Percentiles rank a stretch among this genome's conserved stretches.
Evolutionary conservation across 805 yeast species (phyloP).

Genomic region (Scheffersomyces ergatensis): DNA sequence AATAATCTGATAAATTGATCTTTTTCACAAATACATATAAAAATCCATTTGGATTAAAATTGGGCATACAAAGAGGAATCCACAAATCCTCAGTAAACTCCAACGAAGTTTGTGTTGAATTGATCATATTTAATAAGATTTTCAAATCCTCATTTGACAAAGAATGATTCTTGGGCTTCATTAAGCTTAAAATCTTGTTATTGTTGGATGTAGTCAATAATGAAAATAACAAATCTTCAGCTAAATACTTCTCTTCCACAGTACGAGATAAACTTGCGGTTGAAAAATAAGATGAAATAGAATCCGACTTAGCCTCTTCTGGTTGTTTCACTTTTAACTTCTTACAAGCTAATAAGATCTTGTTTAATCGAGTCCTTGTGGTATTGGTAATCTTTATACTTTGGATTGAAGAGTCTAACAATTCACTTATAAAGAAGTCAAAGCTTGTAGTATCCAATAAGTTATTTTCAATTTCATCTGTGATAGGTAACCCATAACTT

Average conservation of each 20-base stretch:
- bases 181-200: constrained; percentile 58
- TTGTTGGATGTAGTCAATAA: constrained; percentile 63
- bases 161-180: constrained; percentile 76
- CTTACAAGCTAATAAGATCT: constrained; percentile 25
- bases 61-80: constrained; percentile 91
- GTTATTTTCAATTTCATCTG: neutral
- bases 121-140: constrained; percentile 67
- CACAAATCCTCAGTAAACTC: constrained; percentile 67
- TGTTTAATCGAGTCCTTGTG: constrained; percentile 55
- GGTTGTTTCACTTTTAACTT: constrained; percentile 11
- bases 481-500: constrained; percentile 28
- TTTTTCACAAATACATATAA: constrained; percentile 71
- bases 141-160: constrained; percentile 81
- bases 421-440: constrained; percentile 25
- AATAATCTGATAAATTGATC: constrained; percentile 18
- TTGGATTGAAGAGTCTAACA: constrained; percentile 27
- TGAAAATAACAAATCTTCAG: constrained; percentile 67
- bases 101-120: constrained; percentile 24
- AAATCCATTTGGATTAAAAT: constrained; percentile 86
- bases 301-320: constrained; percentile 1
- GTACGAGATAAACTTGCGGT: neutral
- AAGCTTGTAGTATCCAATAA: constrained; percentile 11
- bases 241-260: constrained; percentile 14
- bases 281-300: constrained; percentile 5
- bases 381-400: constrained; percentile 50